phyloP scores from a whole-genome alignment of 352 stramenopile genomes.

The Phytophthora ohioensis region DNA sequence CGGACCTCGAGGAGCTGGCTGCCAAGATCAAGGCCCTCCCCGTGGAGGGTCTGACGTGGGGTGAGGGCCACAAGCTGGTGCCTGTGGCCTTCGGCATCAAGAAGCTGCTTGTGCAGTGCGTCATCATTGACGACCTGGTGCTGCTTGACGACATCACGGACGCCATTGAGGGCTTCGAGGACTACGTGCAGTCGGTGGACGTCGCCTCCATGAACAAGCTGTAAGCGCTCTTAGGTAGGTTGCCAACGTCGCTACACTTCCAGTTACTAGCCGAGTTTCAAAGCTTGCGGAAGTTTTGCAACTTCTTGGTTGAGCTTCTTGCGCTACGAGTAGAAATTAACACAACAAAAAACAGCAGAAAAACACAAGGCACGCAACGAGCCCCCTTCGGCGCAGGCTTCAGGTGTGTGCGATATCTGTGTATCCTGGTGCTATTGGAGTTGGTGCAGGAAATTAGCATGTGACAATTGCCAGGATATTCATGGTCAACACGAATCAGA shows the following conservation, averaged over 20 bases:
- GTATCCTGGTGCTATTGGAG: not conserved
- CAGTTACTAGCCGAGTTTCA: constrained; percentile 18
- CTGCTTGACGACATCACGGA: constrained; percentile 87
- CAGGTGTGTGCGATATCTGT: constrained; percentile 13
- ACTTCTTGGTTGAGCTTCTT: constrained; percentile 19
- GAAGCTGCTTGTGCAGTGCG: constrained; percentile 85
- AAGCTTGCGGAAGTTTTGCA: constrained; percentile 16
- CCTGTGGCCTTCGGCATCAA: constrained; percentile 89
- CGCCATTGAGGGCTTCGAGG: constrained; percentile 81
- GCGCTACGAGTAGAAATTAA: constrained; percentile 44
- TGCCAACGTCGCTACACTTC: constrained; percentile 5
- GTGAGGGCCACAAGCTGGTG: constrained; percentile 84
- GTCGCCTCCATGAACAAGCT: constrained; percentile 91
- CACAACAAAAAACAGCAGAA: constrained; percentile 40
- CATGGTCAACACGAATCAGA: not conserved
- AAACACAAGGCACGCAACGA: constrained; percentile 22
- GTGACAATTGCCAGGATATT: not conserved
- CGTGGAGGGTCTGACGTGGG: constrained; percentile 82
- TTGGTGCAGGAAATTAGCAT: not conserved
- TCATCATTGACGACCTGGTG: constrained; percentile 85
- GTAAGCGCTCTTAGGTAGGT: constrained; percentile 55
- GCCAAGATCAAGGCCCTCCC: constrained; percentile 79
- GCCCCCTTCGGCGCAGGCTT: constrained; percentile 18
- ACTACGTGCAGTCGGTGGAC: constrained; percentile 88
- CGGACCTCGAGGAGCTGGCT: constrained; percentile 75